Base-by-base conservation (phyloP, 805 yeast species). In the Wickerhamomyces chaumierensis region DNA sequence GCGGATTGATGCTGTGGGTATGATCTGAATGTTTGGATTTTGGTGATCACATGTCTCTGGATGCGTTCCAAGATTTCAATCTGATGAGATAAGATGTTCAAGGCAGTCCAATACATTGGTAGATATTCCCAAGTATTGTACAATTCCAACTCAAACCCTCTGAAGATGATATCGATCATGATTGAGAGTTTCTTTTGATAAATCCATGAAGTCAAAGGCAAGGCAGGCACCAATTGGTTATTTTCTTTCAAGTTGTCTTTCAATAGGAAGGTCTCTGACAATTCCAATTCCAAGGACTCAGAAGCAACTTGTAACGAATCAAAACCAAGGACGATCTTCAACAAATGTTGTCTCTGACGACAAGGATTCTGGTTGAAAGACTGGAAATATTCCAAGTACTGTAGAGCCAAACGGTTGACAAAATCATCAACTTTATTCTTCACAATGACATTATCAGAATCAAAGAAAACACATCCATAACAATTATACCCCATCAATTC, bases 241-340 rank as follows among this genome's bases (percentile, higher is more conserved):
- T 44, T 37, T 25, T 52, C 36, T 18, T 36, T 51, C 14, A 57
- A 40, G 2, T 41, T 44, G 27, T 59, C 61, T 20, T 55, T 51
- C 19, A 69, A 48, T 18, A 61, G 60, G 42, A 57, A 62, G 4
- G 53, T 49, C 5, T 55, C 46, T 28, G 50, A 57, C 7, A 71
- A 40, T 6, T 62, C 65, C 14, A 66, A 46, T 53, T 86, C 96
- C 29, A 78, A 63, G 5, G 63, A 58, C 49, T 85, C 94, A 38
- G 81, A 68, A 32, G 69, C 69, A 9, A 82, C 92, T 51, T 90
- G 96, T 25, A 84, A 61, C 2, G 86, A 69, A 57, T 90, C 96
- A 81, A 90, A 84, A 3, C 69, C 46, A 35, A 69, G 49, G 39
- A 76, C 51, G 50, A 70, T 63, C 51, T 78, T 64, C 45, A 78